Conservation (phyloP, 805 yeast genomes). For the Yarrowia sp. region DNA sequence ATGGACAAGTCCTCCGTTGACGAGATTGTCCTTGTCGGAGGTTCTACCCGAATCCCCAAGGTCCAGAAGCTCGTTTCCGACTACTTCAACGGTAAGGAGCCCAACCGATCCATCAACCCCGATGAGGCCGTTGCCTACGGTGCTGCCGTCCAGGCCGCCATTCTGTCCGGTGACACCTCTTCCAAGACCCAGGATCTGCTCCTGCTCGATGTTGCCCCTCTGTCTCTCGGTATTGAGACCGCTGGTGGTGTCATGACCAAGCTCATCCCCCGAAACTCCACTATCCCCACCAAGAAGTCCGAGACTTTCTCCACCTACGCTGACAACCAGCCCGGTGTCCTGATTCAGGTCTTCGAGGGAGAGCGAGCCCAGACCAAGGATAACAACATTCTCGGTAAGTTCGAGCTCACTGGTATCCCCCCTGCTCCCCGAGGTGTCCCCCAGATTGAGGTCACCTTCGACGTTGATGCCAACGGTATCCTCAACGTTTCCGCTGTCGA, state of each 20-base stretch:
- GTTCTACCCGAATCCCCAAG: slow-evolving; percentile 97
- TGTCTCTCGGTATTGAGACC: slow-evolving; percentile 95
- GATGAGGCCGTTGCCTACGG: slow-evolving; percentile 99
- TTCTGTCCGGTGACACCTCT: slow-evolving; percentile 92
- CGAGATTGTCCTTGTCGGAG: slow-evolving; percentile 95
- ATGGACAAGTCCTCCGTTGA: slow-evolving; percentile 84
- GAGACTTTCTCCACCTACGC: slow-evolving; percentile 96
- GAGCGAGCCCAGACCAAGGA: slow-evolving; percentile 96
- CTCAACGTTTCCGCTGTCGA: slow-evolving; percentile 93
- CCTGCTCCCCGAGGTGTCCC: slow-evolving; percentile 99
- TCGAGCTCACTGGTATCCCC: slow-evolving; percentile 93
- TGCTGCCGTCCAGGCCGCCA: slow-evolving; percentile 98
- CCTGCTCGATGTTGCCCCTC: slow-evolving; percentile 95
- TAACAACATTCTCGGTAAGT: slow-evolving; percentile 94
- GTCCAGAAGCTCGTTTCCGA: slow-evolving; percentile 93
- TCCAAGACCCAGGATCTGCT: slow-evolving; percentile 94
- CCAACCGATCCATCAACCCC: slow-evolving; percentile 94
- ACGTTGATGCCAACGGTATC: slow-evolving; percentile 96
- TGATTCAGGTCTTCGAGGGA: slow-evolving; percentile 97
- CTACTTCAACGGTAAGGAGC: slow-evolving; percentile 96
- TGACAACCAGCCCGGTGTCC: slow-evolving; percentile 98
- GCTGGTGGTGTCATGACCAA: slow-evolving; percentile 99
- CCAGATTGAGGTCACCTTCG: slow-evolving; percentile 96
- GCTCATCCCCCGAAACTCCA: slow-evolving; percentile 96
- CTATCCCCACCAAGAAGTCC: slow-evolving; percentile 96